phyloP scores from a whole-genome alignment of 441 rosid genomes.

The Erodium moschatum region DNA sequence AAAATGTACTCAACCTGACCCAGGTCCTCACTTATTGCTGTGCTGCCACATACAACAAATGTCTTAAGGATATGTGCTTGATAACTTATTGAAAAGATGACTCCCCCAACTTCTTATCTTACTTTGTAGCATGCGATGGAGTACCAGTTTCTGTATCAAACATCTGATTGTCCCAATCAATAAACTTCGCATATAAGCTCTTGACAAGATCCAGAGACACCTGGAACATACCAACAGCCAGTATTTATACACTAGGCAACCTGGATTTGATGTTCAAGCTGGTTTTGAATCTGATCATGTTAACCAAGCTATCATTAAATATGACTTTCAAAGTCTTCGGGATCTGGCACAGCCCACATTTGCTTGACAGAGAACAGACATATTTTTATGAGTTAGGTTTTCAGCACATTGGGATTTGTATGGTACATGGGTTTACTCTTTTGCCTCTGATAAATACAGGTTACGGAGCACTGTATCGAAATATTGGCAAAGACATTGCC shows the following conservation, averaged over 20 bases:
- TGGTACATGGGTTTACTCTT: no score
- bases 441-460: not conserved
- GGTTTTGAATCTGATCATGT: not conserved
- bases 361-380: not conserved
- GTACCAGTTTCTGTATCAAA: conserved; percentile 75
- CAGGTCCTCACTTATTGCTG: conserved; percentile 99
- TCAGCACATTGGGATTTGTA: not conserved
- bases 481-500: not conserved
- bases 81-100: conserved; percentile 7
- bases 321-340: not conserved
- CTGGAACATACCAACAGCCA: conserved; percentile 32
- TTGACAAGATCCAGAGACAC: conserved; percentile 97
- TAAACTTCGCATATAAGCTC: conserved; percentile 93
- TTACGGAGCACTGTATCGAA: not conserved
- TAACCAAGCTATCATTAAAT: not conserved
- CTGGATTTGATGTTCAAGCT: not conserved
- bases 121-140: conserved; percentile 87
- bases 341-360: not conserved
- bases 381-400: not conserved
- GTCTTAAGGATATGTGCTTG: conserved; percentile 20
- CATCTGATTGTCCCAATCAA: conserved; percentile 97
- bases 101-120: conserved; percentile 31
- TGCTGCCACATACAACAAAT: conserved; percentile 70
- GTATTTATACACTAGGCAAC: not conserved
- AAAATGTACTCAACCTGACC: conserved; percentile 98